phyloP scores from a whole-genome alignment of 192 early-diverging fungal species.

The Mortierella alpina region DNA sequence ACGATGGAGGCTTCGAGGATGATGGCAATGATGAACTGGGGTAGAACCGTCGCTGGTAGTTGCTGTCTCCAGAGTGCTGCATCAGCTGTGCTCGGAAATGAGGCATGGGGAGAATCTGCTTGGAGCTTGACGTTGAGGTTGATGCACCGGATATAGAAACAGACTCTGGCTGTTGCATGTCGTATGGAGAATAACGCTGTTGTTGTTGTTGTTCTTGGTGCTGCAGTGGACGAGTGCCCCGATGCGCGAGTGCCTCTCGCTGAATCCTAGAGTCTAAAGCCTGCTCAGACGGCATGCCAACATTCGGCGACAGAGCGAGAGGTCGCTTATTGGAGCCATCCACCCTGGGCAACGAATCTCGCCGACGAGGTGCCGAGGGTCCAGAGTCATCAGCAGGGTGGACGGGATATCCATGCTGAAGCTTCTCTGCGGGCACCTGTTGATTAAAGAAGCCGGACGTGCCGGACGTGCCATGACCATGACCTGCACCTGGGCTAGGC shows the following conservation, averaged over 20 bases:
- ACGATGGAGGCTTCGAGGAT: background rate
- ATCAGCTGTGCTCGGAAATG: constrained; percentile 32
- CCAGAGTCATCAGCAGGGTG: too few relatives aligned
- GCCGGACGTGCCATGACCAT: too few relatives aligned
- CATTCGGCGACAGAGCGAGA: constrained; percentile 8
- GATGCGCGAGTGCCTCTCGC: too few relatives aligned
- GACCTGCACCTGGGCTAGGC: too few relatives aligned
- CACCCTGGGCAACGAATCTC: background rate
- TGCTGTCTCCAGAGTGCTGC: constrained; percentile 11
- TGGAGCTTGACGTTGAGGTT: background rate
- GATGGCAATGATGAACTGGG: background rate
- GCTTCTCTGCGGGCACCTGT: too few relatives aligned
- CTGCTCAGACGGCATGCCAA: background rate
- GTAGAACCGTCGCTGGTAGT: constrained; percentile 20
- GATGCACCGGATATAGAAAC: background rate
- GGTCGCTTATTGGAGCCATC: constrained; percentile 24
- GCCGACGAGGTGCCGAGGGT: too few relatives aligned
- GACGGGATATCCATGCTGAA: too few relatives aligned
- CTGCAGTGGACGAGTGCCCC: background rate
- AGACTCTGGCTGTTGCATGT: background rate
- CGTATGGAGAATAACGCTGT: background rate
- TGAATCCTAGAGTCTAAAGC: too few relatives aligned
- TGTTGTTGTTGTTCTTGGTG: background rate
- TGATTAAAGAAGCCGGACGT: too few relatives aligned
- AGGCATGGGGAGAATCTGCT: constrained; percentile 34